Evolutionary conservation across 345 rosid genomes (phyloP), one percentile per base, ranked within the genome.

Genomic region (Gossypium stocksii): DNA sequence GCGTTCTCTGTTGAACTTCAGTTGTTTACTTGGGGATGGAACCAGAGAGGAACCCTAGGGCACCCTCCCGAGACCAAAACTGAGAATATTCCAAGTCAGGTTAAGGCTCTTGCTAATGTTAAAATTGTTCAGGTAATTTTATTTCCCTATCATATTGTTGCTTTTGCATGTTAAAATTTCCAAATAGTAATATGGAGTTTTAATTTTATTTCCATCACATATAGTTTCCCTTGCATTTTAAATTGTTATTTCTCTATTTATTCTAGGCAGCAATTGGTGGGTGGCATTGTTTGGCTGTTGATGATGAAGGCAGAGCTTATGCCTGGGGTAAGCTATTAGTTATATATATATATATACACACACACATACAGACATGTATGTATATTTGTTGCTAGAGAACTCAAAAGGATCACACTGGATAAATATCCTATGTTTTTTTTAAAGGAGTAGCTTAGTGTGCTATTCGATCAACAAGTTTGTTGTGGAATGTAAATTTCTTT

Each of bases 1-100:
- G 12, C 66, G 23, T 16, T 75, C 11, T 65, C 52, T 8, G 29
- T 74, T 75, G 72, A 53, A 44, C 65, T 12, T 65, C 78, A 96
- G 99, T 80, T 96, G 90, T 96, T 93, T 84, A 96, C 98, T 7
- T 96, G 99, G 99, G 98, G 99, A 11, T 96, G 99, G 99, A 96
- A 96, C 85, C 99, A 96, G 84, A 87, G 98, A 82, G 99, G 99
- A 23, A 96, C 99, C 27, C 74, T 96, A 48, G 99, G 99, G 48
- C 99, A 93, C 72, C 97, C 92, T 17, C 91, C 97, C 2, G 91
- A 86, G 85, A 88, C 89, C 76, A 96, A 96, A 80, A 93, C 97
- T 48, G 95, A 96, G 86, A 96, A 85, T 71, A 60, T 82, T 71
- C 99, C 99, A 6, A 88, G 92, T 82, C 98, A 79, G 74, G 97